Evolutionary conservation across 148 eudicot genomes (phyloP).

Genomic region (Arctostaphylos glauca): DNA sequence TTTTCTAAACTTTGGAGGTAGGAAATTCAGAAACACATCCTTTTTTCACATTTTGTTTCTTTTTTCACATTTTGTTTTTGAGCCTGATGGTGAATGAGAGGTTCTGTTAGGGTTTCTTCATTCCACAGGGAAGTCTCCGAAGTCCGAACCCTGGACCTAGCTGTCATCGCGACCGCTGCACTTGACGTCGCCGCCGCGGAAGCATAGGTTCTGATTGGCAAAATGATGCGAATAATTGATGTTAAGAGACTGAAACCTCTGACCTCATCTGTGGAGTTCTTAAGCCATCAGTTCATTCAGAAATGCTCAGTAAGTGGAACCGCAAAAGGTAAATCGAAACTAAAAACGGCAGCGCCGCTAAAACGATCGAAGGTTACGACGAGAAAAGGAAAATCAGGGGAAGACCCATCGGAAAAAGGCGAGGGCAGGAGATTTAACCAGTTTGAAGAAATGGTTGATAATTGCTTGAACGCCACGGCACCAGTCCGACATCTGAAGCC

Average conservation of each 20-base stretch:
- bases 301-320: slow-evolving; percentile 86
- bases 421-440: slow-evolving; percentile 39
- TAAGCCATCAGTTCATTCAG: slow-evolving; percentile 52
- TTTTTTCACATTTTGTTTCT: too few relatives aligned
- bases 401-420: slow-evolving; percentile 20
- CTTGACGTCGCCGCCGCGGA: neutral
- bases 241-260: slow-evolving; percentile 33
- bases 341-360: slow-evolving; percentile 49
- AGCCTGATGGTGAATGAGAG: neutral
- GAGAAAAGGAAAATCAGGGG: slow-evolving; percentile 43
- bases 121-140: too few relatives aligned
- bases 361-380: slow-evolving; percentile 51
- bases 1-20: neutral
- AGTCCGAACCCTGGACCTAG: too few relatives aligned
- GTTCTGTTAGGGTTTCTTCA: neutral
- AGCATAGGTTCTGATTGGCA: neutral
- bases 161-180: neutral
- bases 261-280: slow-evolving; percentile 33
- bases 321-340: slow-evolving; percentile 77
- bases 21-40: neutral
- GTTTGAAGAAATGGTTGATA: slow-evolving; percentile 55
- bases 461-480: slow-evolving; percentile 54
- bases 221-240: slow-evolving; percentile 29
- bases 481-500: slow-evolving; percentile 68
- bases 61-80: too few relatives aligned